Base-by-base conservation (phyloP, 805 yeast species). In the Saturnispora halmiae region DNA sequence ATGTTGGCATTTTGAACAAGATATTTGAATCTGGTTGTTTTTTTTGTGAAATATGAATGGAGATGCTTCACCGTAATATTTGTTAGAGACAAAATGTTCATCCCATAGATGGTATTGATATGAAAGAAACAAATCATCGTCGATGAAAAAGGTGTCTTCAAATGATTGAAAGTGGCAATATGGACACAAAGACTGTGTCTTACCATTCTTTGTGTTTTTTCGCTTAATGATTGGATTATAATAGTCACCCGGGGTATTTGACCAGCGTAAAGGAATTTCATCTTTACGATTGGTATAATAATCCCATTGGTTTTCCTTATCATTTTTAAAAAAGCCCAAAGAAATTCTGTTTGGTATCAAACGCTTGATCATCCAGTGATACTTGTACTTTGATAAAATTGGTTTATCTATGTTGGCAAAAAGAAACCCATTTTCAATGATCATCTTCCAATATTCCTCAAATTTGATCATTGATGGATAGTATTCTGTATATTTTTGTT, bases 101-200 rank as follows among this genome's bases (percentile, higher is more conserved):
- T 36, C 39, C 39, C 39, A 36, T 15, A 36, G 19, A 21, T 36
- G 39, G 8, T 14, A 14, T 21, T 36, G 32, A n/a, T 36, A 36
- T 15, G 26, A 19, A 16, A 36, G 27, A 14, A 36, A 36, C 25
- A 36, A 21, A 9, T 36, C 39, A 29, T 36, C 39, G 10, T 29
- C 22, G 15, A 36, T 29, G 26, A 22, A 22, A 22, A 22, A 6
- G 10, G 26, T 10, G 10, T 22, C 10, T 22, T 22, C 26, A 20
- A 29, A 29, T 8, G 20, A n/a, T 20, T 20, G 15, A 15, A 15
- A 11, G 25, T 21, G 28, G 15, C 39, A 36, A 36, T 36, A 36
- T 6, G 39, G 39, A 29, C 39, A 36, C 15, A 36, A 16, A n/a
- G 39, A 36, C 22, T 36, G 28, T 10, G 16, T 20, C 10, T 29